phyloP scores from a whole-genome alignment of 2,329 filamentous ascomycete species.

The Ophiocordyceps camponoti-saundersi region DNA sequence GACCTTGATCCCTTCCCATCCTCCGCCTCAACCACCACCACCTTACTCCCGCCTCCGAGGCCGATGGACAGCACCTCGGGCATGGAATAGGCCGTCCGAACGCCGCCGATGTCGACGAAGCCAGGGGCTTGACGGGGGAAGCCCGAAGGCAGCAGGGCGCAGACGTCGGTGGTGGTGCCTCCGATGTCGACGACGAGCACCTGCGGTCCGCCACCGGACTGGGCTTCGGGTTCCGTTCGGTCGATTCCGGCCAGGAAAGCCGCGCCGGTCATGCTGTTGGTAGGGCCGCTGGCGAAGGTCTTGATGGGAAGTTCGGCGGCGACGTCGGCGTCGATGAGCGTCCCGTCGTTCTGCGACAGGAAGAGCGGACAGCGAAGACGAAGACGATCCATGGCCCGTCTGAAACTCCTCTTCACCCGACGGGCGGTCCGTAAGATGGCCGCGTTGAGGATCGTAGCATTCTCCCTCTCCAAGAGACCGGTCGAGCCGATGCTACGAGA shows the following conservation, averaged over 20 bases:
- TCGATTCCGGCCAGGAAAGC: conserved; percentile 34
- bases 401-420: conserved; percentile 28
- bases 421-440: conserved; percentile 29
- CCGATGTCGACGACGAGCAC: conserved; percentile 39
- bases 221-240: conserved; percentile 3
- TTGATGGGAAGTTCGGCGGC: conserved; percentile 32
- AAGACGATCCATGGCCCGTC: conserved; percentile 25
- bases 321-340: conserved; percentile 26
- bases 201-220: conserved; percentile 8
- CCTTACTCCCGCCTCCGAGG: conserved; percentile 33
- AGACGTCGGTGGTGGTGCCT: conserved; percentile 44
- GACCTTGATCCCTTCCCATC: not conserved
- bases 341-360: conserved; percentile 36
- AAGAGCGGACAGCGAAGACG: conserved; percentile 24
- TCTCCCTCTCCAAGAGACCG: conserved; percentile 29
- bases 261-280: conserved; percentile 35
- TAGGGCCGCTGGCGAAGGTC: conserved; percentile 35
- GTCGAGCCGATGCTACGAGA: conserved; percentile 25
- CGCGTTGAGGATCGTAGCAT: conserved; percentile 37
- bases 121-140: conserved; percentile 42
- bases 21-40: conserved; percentile 6
- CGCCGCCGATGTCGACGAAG: conserved; percentile 39
- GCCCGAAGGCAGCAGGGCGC: conserved; percentile 36
- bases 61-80: conserved; percentile 38
- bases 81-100: conserved; percentile 41